Conservation (phyloP, 2,329 filamentous ascomycete species). For the Fusarium miscanthi region DNA sequence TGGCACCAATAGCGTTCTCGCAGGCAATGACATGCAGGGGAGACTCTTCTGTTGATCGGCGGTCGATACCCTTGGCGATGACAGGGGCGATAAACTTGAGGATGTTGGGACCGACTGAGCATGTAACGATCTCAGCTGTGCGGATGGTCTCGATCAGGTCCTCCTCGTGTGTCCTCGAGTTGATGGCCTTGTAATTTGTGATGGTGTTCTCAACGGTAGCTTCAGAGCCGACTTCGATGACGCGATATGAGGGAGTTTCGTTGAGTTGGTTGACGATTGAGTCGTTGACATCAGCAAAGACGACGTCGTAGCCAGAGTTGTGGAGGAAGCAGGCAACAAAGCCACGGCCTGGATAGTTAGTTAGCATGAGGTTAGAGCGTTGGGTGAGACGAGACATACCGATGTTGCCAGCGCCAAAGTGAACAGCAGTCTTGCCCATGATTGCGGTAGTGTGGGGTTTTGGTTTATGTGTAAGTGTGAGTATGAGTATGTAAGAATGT, state of each 20-base stretch:
- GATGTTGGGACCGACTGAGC: conserved; percentile 95
- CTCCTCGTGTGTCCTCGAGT: conserved; percentile 86
- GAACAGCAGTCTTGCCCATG: conserved; percentile 75
- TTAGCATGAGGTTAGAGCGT: not conserved
- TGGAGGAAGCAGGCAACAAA: conserved; percentile 93
- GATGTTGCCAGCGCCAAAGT: conserved; percentile 90
- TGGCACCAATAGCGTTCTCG: conserved; percentile 97
- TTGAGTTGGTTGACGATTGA: conserved; percentile 84
- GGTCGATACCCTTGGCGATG: conserved; percentile 93
- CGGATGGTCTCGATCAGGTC: conserved; percentile 87
- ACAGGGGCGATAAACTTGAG: conserved; percentile 96
- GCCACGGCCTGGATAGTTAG: conserved; percentile 66
- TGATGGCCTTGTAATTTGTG: conserved; percentile 96
- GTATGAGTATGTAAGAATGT: not conserved
- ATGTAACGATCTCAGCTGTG: conserved; percentile 91
- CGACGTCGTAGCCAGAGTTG: conserved; percentile 93
- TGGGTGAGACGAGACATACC: conserved; percentile 57
- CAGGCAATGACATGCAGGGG: conserved; percentile 95
- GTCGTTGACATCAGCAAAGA: conserved; percentile 96
- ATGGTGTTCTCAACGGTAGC: conserved; percentile 85
- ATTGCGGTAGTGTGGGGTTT: conserved; percentile 36
- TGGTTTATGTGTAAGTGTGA: conserved; percentile 25
- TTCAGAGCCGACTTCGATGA: conserved; percentile 90
- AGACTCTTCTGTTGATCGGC: conserved; percentile 69
- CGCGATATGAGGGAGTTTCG: conserved; percentile 79